Conservation (phyloP, 2,329 filamentous ascomycete species). For the Teratosphaeriaceae sp. region DNA sequence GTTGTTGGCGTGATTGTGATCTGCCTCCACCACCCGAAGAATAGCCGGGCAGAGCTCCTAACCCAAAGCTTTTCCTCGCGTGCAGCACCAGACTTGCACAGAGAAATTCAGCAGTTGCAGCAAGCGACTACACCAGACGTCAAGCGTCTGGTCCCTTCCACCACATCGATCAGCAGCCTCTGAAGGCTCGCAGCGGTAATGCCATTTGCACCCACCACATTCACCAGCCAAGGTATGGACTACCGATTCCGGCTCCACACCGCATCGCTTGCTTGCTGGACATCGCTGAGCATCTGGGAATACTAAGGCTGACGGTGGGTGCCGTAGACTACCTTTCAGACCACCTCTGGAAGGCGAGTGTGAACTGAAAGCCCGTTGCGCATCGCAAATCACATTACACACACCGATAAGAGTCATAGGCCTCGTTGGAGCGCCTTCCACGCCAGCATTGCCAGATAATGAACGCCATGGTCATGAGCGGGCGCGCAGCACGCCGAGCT, state of each 20-base stretch:
- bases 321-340: slow-evolving; percentile 59
- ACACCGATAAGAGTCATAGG: slow-evolving; percentile 1
- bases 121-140: too few species aligned
- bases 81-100: too few species aligned
- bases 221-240: slow-evolving; percentile 47
- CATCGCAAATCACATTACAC: too few species aligned
- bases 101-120: too few species aligned
- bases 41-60: too few species aligned
- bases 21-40: too few species aligned
- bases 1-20: too few species aligned
- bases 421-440: not conserved
- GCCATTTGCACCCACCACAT: slow-evolving; percentile 45
- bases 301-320: slow-evolving; percentile 46
- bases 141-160: too few species aligned
- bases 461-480: slow-evolving; percentile 27
- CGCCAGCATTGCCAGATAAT: not conserved
- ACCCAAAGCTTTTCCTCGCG: too few species aligned
- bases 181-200: slow-evolving; percentile 17
- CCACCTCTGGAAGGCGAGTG: slow-evolving; percentile 63
- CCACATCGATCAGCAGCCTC: not conserved
- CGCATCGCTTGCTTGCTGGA: slow-evolving; percentile 5
- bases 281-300: not conserved
- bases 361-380: slow-evolving; percentile 46
- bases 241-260: slow-evolving; percentile 2
- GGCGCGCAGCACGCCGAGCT: slow-evolving; percentile 26